Percentiles rank a stretch among this genome's conserved stretches.
phyloP scores from a whole-genome alignment of 495 filamentous ascomycete species.

The Talaromyces ruber region DNA sequence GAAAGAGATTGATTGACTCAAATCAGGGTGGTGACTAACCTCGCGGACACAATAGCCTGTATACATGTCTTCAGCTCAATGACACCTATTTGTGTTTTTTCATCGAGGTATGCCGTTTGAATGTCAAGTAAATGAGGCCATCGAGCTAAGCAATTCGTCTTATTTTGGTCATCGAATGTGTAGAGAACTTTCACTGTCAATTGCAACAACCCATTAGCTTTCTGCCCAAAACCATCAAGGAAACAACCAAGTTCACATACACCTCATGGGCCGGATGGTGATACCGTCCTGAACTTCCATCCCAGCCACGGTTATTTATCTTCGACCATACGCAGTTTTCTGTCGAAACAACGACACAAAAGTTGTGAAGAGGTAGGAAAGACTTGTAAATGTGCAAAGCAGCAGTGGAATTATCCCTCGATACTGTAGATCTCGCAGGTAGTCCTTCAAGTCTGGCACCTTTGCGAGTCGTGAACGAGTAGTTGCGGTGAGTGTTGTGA shows the following conservation, averaged over 20 bases:
- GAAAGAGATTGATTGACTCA: slow-evolving; percentile 9
- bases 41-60: slow-evolving; percentile 70
- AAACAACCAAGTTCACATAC: slow-evolving; percentile 21
- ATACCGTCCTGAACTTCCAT: slow-evolving; percentile 45
- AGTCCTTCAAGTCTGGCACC: not conserved
- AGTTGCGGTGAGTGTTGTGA: slow-evolving; percentile 3
- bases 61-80: slow-evolving; percentile 87
- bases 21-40: slow-evolving; percentile 29
- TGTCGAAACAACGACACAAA: not conserved
- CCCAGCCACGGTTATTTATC: slow-evolving; percentile 16
- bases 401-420: not conserved
- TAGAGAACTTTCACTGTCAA: slow-evolving; percentile 79
- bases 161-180: slow-evolving; percentile 85
- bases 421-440: not conserved
- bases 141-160: slow-evolving; percentile 85
- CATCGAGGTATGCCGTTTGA: slow-evolving; percentile 72
- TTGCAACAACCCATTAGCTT: not conserved
- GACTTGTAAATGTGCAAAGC: not conserved
- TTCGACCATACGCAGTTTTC: slow-evolving; percentile 3
- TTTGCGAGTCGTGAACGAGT: not conserved
- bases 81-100: slow-evolving; percentile 70
- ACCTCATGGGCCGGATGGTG: slow-evolving; percentile 46
- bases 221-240: not conserved
- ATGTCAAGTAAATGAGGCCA: slow-evolving; percentile 75
- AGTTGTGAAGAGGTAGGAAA: not conserved